Conservation (phyloP, 2,329 filamentous ascomycete species). For the Aquanectria penicillioides region DNA sequence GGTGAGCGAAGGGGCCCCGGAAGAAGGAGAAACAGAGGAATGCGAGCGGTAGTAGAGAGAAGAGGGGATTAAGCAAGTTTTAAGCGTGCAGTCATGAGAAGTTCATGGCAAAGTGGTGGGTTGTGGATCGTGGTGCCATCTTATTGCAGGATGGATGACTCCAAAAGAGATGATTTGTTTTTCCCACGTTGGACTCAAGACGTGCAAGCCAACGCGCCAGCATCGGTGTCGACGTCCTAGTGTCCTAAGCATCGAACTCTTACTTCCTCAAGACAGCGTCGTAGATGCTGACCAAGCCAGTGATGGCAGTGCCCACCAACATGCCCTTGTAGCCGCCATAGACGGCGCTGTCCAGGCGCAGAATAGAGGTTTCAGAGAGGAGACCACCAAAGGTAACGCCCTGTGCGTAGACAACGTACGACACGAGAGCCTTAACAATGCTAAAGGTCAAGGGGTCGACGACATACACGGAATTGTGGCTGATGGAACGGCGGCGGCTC, state of each 20-base stretch:
- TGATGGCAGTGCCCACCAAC: constrained; percentile 74
- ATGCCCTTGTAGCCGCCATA: constrained; percentile 78
- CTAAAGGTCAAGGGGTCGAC: constrained; percentile 93
- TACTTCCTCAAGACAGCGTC: constrained; percentile 80
- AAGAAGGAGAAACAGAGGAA: constrained; percentile 27
- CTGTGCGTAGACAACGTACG: constrained; percentile 82
- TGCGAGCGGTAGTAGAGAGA: constrained; percentile 11
- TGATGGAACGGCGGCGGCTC: constrained; percentile 54
- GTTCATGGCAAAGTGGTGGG: constrained; percentile 4
- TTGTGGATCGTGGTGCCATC: background rate
- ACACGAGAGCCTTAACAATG: constrained; percentile 83
- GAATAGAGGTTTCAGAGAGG: constrained; percentile 68
- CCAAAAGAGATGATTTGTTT: background rate
- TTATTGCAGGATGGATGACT: background rate
- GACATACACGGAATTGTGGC: constrained; percentile 60
- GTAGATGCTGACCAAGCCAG: constrained; percentile 76
- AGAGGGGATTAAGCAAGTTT: constrained; percentile 6
- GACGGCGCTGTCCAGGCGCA: constrained; percentile 71
- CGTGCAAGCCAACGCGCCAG: background rate
- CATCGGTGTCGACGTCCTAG: background rate
- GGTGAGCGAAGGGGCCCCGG: constrained; percentile 21
- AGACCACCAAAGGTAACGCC: constrained; percentile 71
- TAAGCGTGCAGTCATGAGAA: constrained; percentile 4
- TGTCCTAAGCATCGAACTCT: constrained; percentile 2
- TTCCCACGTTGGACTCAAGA: background rate